Base-by-base conservation (phyloP, 73 alveolate genomes). In the Paramecium bursaria region DNA sequence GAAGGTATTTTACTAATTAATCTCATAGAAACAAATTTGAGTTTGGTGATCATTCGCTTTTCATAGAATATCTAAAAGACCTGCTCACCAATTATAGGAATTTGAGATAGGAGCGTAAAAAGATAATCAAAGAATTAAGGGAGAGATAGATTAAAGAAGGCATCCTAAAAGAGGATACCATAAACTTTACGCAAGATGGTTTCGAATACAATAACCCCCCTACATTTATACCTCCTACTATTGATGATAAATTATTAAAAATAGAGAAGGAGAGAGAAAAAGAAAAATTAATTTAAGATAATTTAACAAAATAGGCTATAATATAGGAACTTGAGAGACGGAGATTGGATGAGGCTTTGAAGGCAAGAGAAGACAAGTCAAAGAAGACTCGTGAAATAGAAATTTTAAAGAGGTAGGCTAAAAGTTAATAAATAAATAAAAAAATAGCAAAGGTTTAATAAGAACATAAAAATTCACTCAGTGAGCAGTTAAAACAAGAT, bases 11-110 rank as follows among this genome's bases (percentile, higher is more conserved):
- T n/a, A n/a, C n/a, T n/a, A n/a, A n/a, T n/a, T n/a, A n/a, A n/a
- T n/a, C n/a, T n/a, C n/a, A n/a, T n/a, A n/a, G 82, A 42, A 67
- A 67, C 44, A 67, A 67, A n/a, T 67, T 67, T 42, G 82, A 67
- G 50, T 25, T n/a, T n/a, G n/a, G n/a, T n/a, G n/a, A n/a, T n/a
- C n/a, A n/a, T n/a, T n/a, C n/a, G n/a, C n/a, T n/a, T n/a, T n/a
- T n/a, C n/a, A n/a, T n/a, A n/a, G n/a, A n/a, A n/a, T n/a, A n/a
- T n/a, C n/a, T n/a, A n/a, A n/a, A n/a, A n/a, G n/a, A n/a, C n/a
- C n/a, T n/a, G n/a, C n/a, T n/a, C n/a, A n/a, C n/a, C n/a, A n/a
- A n/a, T n/a, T n/a, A n/a, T n/a, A n/a, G n/a, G n/a, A n/a, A n/a
- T n/a, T n/a, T n/a, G n/a, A n/a, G n/a, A n/a, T n/a, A n/a, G n/a